phyloP scores from a whole-genome alignment of 345 rosid species.

The Psidium guajava region DNA sequence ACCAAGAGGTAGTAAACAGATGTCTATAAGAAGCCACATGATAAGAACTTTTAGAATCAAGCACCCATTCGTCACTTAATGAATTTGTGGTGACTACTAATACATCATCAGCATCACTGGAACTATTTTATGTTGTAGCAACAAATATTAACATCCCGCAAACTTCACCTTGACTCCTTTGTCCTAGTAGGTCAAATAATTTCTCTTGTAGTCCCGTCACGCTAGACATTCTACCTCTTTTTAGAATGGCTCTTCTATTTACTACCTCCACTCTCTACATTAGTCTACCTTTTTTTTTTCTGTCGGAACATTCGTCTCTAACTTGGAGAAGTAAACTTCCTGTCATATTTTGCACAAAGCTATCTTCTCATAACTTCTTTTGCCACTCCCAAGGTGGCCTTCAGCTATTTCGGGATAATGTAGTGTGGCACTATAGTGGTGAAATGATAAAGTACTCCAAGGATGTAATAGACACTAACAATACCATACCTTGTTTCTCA shows the following conservation, averaged over 20 bases:
- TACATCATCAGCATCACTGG: background rate
- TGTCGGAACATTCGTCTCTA: too few relatives aligned
- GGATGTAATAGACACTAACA: background rate
- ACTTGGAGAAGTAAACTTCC: background rate
- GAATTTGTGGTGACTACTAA: background rate
- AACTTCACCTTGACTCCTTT: background rate
- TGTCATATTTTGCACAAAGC: background rate
- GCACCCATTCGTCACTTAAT: background rate
- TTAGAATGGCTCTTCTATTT: too few relatives aligned
- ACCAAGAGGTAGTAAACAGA: background rate
- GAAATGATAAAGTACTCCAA: background rate
- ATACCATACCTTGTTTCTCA: background rate
- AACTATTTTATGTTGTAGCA: background rate
- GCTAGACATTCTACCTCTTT: too few relatives aligned
- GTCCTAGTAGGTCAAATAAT: background rate
- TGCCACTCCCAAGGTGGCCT: background rate
- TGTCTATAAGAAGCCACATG: background rate
- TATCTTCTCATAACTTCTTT: background rate
- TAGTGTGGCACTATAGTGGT: background rate
- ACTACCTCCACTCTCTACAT: too few relatives aligned
- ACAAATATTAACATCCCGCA: background rate
- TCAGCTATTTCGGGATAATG: background rate
- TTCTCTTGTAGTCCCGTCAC: background rate
- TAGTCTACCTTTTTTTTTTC: background rate
- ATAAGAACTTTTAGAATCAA: background rate